Base-by-base conservation (phyloP, 1,284 basidiomycete genomes). In the Cutaneotrichosporon sp. region DNA sequence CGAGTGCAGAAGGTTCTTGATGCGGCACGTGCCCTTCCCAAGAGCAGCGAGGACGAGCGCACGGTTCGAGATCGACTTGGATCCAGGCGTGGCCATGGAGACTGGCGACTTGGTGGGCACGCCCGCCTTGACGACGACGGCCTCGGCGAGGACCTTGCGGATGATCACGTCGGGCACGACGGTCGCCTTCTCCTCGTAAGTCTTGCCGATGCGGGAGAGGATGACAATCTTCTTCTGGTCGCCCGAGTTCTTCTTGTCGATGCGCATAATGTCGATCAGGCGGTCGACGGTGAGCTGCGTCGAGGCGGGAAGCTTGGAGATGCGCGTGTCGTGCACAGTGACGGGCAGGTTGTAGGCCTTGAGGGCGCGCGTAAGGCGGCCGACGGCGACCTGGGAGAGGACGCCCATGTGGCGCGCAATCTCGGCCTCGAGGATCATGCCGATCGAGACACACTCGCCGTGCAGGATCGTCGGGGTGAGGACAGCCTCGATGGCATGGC, bases 231-330 rank as follows among this genome's bases (percentile, higher is more conserved):
- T 97, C 83, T 97, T 97, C 71, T 89, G 87, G 45, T 59, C 85
- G 73, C 59, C 95, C 60, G 88, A 89, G 78, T 99, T 99, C 85
- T 99, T 99, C 85, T 99, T 99, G 85, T 99, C 95, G 64, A 99
- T 88, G 66, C 85, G 86, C 86, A 87, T 87, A 75, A 97, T 91
- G 79, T 98, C 93, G 50, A 99, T 84, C 16, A 99, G 83, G 22
- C 87, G 85, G 63, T 92, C 88, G 56, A 94, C 88, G 16, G 88
- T 88, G 62, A 98, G 86, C 57, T 85, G 81, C 53, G 85, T 86
- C 0, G 89, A 84, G 0, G 88, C 85, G 3, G 90, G 88, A 3
- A 92, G 83, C 46, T 83, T 85, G 2, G 87, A 82, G 65, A 94
- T 87, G 60, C 87, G 83, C 25, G 91, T 85, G 72, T 97, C 92